These are phyloP conservation scores for Gynochthodes officinalis DNA, from an alignment of 257 asterid species.

Conservation along the genomic window DNA sequence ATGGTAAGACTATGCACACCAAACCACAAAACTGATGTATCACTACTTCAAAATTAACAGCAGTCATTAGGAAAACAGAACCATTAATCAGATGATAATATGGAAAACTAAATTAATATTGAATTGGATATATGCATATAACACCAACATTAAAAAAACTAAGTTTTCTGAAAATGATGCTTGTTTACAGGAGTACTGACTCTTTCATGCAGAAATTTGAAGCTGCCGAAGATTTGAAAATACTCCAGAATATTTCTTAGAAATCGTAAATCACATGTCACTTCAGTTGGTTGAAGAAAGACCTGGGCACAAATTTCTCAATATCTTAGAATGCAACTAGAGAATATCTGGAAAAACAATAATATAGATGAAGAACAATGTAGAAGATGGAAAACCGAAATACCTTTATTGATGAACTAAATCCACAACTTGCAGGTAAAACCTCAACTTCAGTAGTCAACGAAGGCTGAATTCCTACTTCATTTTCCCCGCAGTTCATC, in stretches of 20 bases:
- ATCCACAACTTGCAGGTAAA: conserved; percentile 43
- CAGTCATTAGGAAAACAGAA: not conserved
- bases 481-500: conserved; percentile 40
- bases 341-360: not conserved
- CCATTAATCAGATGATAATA: not conserved
- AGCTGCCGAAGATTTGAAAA: conserved; percentile 38
- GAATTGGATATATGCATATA: not conserved
- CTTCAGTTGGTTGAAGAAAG: conserved; percentile 52
- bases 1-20: not conserved
- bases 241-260: conserved; percentile 54
- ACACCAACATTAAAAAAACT: not conserved
- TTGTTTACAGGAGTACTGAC: conserved; percentile 32
- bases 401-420: conserved; percentile 69
- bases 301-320: conserved; percentile 39
- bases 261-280: conserved; percentile 56
- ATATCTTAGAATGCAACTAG: conserved; percentile 1
- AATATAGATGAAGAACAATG: conserved; percentile 15
- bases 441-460: conserved; percentile 63
- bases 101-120: not conserved
- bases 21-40: not conserved
- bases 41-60: not conserved
- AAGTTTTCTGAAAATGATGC: conserved; percentile 1
- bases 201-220: conserved; percentile 68
- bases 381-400: conserved; percentile 15
- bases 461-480: conserved; percentile 46